A percentile compares a stretch with the other conserved stretches of the same genome.
These are phyloP conservation scores for Penstemon eatonii DNA, from an alignment of 257 asterid species.

Conservation along the genomic window DNA sequence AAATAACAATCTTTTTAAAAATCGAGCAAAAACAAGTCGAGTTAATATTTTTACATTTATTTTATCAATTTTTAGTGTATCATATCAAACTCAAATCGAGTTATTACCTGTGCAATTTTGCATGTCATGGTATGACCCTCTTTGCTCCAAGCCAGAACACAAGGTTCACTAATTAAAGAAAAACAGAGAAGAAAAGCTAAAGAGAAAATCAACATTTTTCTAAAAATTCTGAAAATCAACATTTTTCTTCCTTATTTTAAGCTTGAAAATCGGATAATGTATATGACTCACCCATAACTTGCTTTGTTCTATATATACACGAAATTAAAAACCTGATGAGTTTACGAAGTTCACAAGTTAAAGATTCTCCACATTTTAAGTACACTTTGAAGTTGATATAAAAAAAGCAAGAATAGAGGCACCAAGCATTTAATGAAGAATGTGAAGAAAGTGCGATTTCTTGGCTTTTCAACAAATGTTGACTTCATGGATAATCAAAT, in stretches of 20 bases:
- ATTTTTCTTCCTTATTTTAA: conserved; percentile 4
- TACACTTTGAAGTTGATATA: conserved; percentile 29
- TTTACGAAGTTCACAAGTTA: conserved; percentile 53
- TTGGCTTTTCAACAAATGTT: conserved; percentile 30
- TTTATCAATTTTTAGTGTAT: too few relatives aligned
- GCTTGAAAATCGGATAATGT: not conserved
- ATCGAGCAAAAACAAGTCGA: not conserved
- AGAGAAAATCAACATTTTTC: conserved; percentile 24
- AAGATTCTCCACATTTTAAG: conserved; percentile 30
- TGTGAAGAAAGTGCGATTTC: conserved; percentile 13
- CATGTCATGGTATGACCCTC: conserved; percentile 92
- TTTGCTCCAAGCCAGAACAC: conserved; percentile 85
- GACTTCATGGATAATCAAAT: conserved; percentile 35
- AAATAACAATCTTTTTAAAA: not conserved
- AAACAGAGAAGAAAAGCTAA: conserved; percentile 33
- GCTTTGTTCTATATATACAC: conserved; percentile 29
- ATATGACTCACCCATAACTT: conserved; percentile 27
- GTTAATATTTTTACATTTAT: too few relatives aligned
- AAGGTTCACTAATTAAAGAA: conserved; percentile 37
- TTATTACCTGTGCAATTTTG: conserved; percentile 75
- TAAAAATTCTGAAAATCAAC: conserved; percentile 9
- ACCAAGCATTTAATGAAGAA: not conserved
- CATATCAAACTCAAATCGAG: too few relatives aligned
- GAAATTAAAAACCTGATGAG: not conserved
- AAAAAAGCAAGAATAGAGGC: conserved; percentile 38